Percentiles rank a stretch among this genome's conserved stretches.
Evolutionary conservation across 2,329 filamentous ascomycete genomes (phyloP).

Genomic region (Colletotrichum noveboracense): DNA sequence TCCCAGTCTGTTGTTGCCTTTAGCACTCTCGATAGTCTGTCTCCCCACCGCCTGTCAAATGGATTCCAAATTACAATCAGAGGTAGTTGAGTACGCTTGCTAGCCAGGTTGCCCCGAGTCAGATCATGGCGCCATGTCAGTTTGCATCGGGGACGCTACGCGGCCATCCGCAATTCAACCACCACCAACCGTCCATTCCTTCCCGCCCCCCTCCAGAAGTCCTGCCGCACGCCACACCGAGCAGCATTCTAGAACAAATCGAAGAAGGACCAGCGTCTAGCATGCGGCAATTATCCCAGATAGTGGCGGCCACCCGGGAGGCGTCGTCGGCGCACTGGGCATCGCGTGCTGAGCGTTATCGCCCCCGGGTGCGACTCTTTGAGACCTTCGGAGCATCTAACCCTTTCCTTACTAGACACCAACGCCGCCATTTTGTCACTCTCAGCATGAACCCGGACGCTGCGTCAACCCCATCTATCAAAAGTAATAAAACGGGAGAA

Average conservation of each 20-base stretch:
- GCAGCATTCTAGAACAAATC: not conserved
- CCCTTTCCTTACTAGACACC: not conserved
- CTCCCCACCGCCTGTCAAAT: not conserved
- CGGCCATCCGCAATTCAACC: not conserved
- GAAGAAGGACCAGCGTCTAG: not conserved
- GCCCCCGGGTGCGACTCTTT: not conserved
- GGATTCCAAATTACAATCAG: not conserved
- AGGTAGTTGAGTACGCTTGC: not conserved
- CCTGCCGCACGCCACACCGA: not conserved
- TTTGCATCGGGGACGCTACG: not conserved
- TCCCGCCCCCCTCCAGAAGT: not conserved
- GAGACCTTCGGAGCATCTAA: not conserved
- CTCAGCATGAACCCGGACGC: not conserved
- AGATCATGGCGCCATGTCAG: not conserved
- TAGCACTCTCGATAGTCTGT: not conserved
- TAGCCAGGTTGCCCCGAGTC: not conserved
- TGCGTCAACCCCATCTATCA: not conserved
- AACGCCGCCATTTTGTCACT: not conserved
- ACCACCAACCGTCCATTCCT: not conserved
- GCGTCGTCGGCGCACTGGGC: not conserved
- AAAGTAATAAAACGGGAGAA: not conserved
- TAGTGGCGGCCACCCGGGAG: not conserved
- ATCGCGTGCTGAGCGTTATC: slow-evolving; percentile 3
- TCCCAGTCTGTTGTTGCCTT: not conserved
- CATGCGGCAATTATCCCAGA: not conserved